Evolutionary conservation across 192 early-diverging fungal genomes (phyloP), one percentile per base, ranked within the genome.

Genomic region (Backusella australiensis): DNA sequence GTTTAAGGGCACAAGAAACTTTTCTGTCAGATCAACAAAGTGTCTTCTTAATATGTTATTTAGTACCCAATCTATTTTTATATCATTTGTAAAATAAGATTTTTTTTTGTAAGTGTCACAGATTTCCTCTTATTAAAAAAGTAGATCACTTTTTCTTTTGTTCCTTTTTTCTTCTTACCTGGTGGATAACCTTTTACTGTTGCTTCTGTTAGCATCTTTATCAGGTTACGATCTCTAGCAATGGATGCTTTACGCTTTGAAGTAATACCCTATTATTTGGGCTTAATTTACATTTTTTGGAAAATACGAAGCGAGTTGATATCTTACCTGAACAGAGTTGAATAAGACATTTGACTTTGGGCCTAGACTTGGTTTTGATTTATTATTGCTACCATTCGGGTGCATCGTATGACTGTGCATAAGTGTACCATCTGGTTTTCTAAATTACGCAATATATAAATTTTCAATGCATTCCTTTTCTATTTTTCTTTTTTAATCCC

Each of bases 1-100:
- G 77, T 98, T 95, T 69, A 99, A 84, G n/a, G 98, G 98, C 34
- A 94, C 95, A 75, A 99, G 81, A 76, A 99, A 97, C 84, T 93
- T 89, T 76, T 96, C 96, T 0, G 97, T 96, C 53, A 99, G 81
- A 63, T 97, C 96, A 19, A 94, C 88, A 89, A 98, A 98, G 80
- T 99, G 91, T 66, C 95, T 85, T 29, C 98, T 87, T 49, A 99
- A 83, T 80, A 93, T 92, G 83, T 99, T 99, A 86, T 99, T 94
- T 59, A 98, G 81, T 35, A 91, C 73, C 87, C 84, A 93, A 44
- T 86, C 91, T 88, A 78, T 19, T 19, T 26, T 78, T 34, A 73
- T 21, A 44, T 34, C 56, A 71, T 34, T 75, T 34, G 76, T 53
- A 42, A 53, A 76, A 69, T 32, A 76, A 7, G 67, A 44, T 63